Evolutionary conservation across 768 basidiomycete species (phyloP).

Genomic region (Auricularia heimuer): DNA sequence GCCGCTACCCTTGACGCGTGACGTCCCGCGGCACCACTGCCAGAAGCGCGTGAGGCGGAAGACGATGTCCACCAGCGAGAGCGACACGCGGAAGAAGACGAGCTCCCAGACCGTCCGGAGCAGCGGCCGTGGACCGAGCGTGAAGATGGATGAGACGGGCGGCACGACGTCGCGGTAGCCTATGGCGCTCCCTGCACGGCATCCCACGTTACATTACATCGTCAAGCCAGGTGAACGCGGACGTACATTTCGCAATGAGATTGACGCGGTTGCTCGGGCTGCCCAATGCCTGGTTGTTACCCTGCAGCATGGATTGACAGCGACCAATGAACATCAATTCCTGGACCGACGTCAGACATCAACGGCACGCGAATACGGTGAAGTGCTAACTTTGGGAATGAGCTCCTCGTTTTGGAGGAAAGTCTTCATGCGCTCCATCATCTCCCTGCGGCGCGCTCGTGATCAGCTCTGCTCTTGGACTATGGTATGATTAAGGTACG

Average conservation of each 20-base stretch:
- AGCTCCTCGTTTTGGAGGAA: conserved; percentile 29
- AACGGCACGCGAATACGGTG: not conserved
- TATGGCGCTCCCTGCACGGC: not conserved
- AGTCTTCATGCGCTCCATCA: conserved; percentile 23
- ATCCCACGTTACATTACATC: not conserved
- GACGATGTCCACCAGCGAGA: not conserved
- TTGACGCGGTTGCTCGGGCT: conserved; percentile 87
- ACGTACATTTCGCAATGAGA: conserved; percentile 42
- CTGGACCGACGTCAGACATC: not conserved
- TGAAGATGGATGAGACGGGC: not conserved
- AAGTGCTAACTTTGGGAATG: conserved; percentile 18
- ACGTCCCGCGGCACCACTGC: not conserved
- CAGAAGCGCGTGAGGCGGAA: not conserved
- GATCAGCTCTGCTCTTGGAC: not conserved
- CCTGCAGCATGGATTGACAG: conserved; percentile 35
- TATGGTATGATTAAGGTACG: not conserved
- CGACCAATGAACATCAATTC: conserved; percentile 6
- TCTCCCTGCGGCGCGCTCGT: not conserved
- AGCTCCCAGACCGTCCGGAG: not conserved
- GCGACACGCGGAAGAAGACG: not conserved
- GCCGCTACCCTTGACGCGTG: not conserved
- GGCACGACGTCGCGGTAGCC: not conserved
- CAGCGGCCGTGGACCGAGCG: not conserved
- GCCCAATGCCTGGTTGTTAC: conserved; percentile 75
- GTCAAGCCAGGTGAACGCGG: not conserved